Evolutionary conservation across 202 grass and related monocot genomes (phyloP), one percentile per base, ranked within the genome.

Genomic region (Eragrostis tef): DNA sequence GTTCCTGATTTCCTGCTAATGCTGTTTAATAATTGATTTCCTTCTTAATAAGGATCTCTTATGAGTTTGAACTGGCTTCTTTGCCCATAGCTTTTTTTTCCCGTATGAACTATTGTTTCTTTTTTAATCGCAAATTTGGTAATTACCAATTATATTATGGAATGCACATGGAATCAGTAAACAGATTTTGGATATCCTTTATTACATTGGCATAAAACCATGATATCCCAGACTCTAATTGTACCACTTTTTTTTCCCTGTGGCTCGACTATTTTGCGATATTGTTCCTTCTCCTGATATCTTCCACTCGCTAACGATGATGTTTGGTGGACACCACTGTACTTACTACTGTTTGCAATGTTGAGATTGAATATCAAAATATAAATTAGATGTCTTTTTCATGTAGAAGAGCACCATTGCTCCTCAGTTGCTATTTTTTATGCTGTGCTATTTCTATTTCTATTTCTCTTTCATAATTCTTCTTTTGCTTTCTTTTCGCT

Each of bases 221-320:
- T 43, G 48, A 34, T 77, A 65, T 51, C 14, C n/a, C 12, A 20
- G 24, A 7, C 65, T 68, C 31, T 73, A 41, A 62, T 27, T 74
- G 24, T 89, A 62, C 31, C 6, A 3, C 29, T 31, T 71, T 24
- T 54, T 70, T 62, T 56, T 25, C 74, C 5, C 1, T 39, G 62
- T 53, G 71, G n/a, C 52, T 79, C 29, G 10, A 74, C 54, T 67
- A 63, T 56, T 73, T 74, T 78, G 24, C 64, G 45, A 67, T 79
- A 46, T 52, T 46, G 6, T 46, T 52, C 49, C 61, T 60, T 86
- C 71, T 62, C 62, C 51, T 86, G 44, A 54, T 86, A 63, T 83
- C 79, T 83, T 74, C 53, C 36, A 74, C 81, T 77, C 2, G 7
- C 80, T 83, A 79, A 83, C 83, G 67, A 86, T 89, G 79, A 67